Evolutionary conservation across 768 basidiomycete genomes (phyloP), one percentile per base, ranked within the genome.

Genomic region (Scleroderma citrinum): DNA sequence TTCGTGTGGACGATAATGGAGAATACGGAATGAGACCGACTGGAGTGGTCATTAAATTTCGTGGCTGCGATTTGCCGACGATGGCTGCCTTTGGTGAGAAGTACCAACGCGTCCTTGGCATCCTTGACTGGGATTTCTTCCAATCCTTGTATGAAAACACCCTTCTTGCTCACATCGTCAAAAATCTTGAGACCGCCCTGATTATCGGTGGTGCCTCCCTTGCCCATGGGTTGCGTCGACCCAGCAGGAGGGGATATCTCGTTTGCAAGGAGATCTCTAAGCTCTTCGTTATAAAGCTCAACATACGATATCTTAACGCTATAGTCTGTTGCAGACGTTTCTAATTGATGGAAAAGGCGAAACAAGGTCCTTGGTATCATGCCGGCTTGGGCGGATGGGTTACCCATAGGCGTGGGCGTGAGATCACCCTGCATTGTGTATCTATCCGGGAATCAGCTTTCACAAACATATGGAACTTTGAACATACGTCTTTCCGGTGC

Each of bases 391-490:
- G 84, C 69, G 5, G 90, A 91, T 17, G 93, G 94, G 48, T 88
- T 91, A 2, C 91, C 90, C 73, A 91, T 80, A 0, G 87, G 83
- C 0, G 91, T 90, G 0, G 82, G 84, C 3, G 73, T 72, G 20
- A 96, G 71, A 63, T 99, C 93, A 14, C 96, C 96, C 69, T 97
- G 93, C 96, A 98, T 99, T 3, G 96, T 99, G 62, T 93, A 87
- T 38, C 85, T 89, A 57, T 34, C 12, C 40, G 23, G n/a, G 29
- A n/a, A 17, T 69, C 32, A 63, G 52, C 7, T 24, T 8, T 36
- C n/a, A 1, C 46, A 41, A 16, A 41, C 19, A 49, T 17, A n/a
- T 23, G 40, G 26, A 44, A 43, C n/a, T 38, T 8, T 23, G 44
- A 3, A 73, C 90, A 58, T 64, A 96, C 92, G 96, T 98, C 72